Evolutionary conservation across 2,329 filamentous ascomycete genomes (phyloP), one percentile per base, ranked within the genome.

Genomic region (Leptographium wingfieldii): DNA sequence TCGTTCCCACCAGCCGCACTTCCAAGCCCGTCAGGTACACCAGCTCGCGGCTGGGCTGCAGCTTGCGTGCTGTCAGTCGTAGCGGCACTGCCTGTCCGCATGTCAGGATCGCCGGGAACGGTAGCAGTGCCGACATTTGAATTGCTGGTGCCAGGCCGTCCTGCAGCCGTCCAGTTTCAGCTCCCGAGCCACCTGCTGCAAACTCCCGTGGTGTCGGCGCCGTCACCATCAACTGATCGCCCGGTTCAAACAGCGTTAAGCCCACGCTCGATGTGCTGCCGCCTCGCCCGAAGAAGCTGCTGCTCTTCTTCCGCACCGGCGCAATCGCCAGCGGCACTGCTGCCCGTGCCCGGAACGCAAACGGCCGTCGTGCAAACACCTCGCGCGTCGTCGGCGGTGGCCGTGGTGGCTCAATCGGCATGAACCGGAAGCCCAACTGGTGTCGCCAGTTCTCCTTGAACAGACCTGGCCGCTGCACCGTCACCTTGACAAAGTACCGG

Each of bases 401-500:
- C 51, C 92, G 80, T 0, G 92, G 92, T 6, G 90, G 89, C 71
- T 99, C 94, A 65, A 97, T 92, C 5, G 94, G 94, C 46, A 96
- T 79, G 70, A 99, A 94, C 61, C 89, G 92, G 73, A 96, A 87
- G 43, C 85, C 83, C 43, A 79, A 68, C 63, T 81, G 76, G 64
- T 79, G 78, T 25, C 92, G 80, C 71, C 90, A 88, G 68, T 96
- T 96, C 73, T 96, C 91, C 69, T 92, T 92, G 73, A 95, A 90
- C 61, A 96, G 80, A 16, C 88, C 86, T 0, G 91, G 90, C n/a
- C 91, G 80, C 68, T 91, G 89, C 6, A 97, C 85, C 0, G 94
- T 97, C n/a, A 88, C 90, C 71, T 99, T 99, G 69, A 97, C 80
- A 70, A 89, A 99, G 73, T 99, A 99, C 66, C 86, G 82, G 62